Conservation (phyloP, 2,329 filamentous ascomycete genomes). For the Tolypocladium paradoxum region DNA sequence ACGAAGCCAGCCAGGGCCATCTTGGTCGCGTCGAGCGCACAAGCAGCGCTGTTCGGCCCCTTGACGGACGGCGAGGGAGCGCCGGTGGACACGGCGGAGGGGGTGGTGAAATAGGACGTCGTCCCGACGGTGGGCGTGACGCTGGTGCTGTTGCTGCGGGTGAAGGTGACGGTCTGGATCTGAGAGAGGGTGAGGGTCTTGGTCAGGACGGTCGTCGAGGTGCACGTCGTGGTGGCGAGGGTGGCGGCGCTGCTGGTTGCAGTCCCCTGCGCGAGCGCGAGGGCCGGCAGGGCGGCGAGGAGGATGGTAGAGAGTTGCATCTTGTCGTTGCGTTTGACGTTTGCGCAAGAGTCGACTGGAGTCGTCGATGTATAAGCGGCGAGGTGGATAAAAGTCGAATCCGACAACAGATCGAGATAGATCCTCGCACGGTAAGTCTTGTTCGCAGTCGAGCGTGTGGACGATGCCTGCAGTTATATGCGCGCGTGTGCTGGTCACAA, state of each 20-base stretch:
- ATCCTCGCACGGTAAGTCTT: background rate
- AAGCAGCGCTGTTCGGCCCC: conserved; percentile 28
- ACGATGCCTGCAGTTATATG: background rate
- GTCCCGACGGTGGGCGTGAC: conserved; percentile 16
- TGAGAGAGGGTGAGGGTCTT: conserved; percentile 40
- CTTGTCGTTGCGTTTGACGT: background rate
- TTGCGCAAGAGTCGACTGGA: background rate
- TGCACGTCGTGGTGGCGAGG: conserved; percentile 30
- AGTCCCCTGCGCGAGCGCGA: conserved; percentile 35
- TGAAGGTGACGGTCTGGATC: conserved; percentile 28
- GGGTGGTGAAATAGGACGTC: conserved; percentile 10
- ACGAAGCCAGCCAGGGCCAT: conserved; percentile 38
- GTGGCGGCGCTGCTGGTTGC: conserved; percentile 18
- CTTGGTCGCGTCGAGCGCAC: conserved; percentile 30
- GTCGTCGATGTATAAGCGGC: background rate
- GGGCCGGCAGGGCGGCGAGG: conserved; percentile 40
- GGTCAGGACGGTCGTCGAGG: conserved; percentile 39
- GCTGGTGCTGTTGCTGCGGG: conserved; percentile 22
- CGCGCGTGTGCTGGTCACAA: background rate
- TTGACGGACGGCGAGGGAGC: conserved; percentile 22
- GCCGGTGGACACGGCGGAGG: conserved; percentile 8
- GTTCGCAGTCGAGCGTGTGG: background rate
- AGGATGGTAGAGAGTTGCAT: conserved; percentile 28
- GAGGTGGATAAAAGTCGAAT: background rate
- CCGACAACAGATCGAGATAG: background rate